Conservation (phyloP, 768 basidiomycete species). For the Boletus vermiculosoides region DNA sequence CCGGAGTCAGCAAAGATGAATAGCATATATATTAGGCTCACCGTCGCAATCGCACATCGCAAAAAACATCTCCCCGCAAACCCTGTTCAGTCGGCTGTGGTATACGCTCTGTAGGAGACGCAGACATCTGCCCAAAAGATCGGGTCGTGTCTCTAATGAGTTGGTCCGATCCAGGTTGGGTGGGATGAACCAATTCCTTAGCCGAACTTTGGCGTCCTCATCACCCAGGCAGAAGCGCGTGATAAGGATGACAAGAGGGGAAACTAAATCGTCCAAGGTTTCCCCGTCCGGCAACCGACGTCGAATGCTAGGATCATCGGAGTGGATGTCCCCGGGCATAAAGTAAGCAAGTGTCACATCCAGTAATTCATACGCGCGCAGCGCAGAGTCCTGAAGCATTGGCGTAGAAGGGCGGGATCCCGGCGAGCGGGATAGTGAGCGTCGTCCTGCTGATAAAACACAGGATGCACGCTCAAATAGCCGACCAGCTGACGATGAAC, state of each 20-base stretch:
- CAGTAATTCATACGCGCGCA: constrained; percentile 66
- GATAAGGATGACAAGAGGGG: constrained; percentile 75
- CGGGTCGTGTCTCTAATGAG: constrained; percentile 70
- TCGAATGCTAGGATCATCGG: constrained; percentile 63
- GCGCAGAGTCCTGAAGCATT: constrained; percentile 47
- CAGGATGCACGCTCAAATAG: constrained; percentile 29
- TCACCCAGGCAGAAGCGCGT: constrained; percentile 68
- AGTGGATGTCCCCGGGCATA: constrained; percentile 61
- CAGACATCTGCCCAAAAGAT: constrained; percentile 76
- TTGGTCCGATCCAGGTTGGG: constrained; percentile 74
- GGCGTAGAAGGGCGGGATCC: constrained; percentile 36
- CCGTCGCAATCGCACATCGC: constrained; percentile 79
- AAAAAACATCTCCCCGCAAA: constrained; percentile 86
- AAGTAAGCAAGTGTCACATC: constrained; percentile 59
- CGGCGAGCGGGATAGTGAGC: constrained; percentile 44
- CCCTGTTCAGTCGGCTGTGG: constrained; percentile 67
- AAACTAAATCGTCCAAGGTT: constrained; percentile 72
- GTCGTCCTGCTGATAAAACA: constrained; percentile 31
- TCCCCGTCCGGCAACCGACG: constrained; percentile 42
- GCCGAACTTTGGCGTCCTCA: constrained; percentile 49
- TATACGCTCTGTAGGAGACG: constrained; percentile 75
- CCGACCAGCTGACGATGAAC: constrained; percentile 27
- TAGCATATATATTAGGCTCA: constrained; percentile 25
- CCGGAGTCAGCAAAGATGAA: background rate
- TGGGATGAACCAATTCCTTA: constrained; percentile 73